phyloP scores from a whole-genome alignment of 169 alveolate species.

The Perkinsus chesapeaki region DNA sequence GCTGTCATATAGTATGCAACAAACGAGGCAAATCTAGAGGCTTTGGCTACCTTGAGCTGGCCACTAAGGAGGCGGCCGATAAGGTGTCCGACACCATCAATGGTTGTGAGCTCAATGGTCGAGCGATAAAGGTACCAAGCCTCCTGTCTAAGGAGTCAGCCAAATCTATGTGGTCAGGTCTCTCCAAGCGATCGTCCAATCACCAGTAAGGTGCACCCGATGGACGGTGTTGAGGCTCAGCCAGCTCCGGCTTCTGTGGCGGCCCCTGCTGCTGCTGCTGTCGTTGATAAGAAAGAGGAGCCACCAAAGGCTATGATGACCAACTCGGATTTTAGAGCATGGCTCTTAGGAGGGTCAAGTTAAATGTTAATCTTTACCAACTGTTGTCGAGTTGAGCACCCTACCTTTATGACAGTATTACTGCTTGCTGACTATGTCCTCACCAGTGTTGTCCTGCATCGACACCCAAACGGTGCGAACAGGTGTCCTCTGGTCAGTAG shows the following conservation, averaged over 20 bases:
- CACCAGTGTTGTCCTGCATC: neutral
- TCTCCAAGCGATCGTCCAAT: neutral
- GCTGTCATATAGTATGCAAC: neutral
- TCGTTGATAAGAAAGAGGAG: neutral
- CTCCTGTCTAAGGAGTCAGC: neutral
- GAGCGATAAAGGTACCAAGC: neutral
- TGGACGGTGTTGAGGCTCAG: neutral
- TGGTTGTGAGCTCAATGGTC: neutral
- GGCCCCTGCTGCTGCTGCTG: neutral
- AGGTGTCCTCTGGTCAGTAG: neutral
- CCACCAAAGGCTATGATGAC: neutral
- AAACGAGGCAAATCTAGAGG: neutral
- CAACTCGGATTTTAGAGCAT: neutral
- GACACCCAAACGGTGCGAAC: neutral
- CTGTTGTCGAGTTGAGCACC: neutral
- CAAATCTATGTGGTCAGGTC: neutral
- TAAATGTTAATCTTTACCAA: neutral
- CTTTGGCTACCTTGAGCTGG: neutral
- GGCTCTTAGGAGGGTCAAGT: neutral
- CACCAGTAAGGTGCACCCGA: neutral
- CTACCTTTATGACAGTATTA: neutral
- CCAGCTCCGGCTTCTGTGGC: neutral
- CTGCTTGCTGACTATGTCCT: neutral
- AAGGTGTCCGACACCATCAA: neutral
- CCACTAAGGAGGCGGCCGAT: neutral